phyloP scores from a whole-genome alignment of 2,329 filamentous ascomycete genomes.

The Ophiostoma quercus region DNA sequence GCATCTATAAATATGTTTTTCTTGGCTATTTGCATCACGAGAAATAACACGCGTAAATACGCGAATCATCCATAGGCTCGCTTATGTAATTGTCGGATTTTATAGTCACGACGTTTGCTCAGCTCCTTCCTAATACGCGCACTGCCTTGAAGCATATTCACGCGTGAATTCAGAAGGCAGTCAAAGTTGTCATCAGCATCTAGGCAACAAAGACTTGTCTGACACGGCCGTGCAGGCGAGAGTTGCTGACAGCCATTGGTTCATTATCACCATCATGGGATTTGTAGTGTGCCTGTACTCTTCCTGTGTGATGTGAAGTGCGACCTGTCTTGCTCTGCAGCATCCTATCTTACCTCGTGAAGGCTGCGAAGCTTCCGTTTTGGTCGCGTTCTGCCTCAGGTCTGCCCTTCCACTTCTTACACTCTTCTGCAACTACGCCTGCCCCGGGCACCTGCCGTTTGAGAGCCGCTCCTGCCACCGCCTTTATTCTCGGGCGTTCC shows the following conservation, averaged over 20 bases:
- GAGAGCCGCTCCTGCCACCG: background rate
- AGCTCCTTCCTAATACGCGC: background rate
- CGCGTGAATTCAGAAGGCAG: background rate
- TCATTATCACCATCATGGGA: background rate
- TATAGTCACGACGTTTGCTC: background rate
- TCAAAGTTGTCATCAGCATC: too few relatives aligned
- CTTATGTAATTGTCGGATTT: background rate
- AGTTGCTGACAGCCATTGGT: background rate
- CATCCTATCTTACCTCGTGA: background rate
- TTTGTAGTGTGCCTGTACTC: background rate
- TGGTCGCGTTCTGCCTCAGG: background rate
- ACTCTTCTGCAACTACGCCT: too few relatives aligned
- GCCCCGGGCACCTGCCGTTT: background rate
- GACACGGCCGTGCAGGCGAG: background rate
- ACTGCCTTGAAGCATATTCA: background rate
- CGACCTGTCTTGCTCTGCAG: background rate
- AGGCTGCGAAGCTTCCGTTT: background rate
- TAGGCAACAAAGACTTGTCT: background rate
- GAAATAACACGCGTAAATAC: background rate
- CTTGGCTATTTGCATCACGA: background rate
- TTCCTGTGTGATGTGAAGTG: background rate
- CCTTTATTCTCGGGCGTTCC: background rate
- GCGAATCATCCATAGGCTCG: background rate
- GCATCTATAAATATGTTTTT: background rate
- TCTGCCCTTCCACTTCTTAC: background rate